Evolutionary conservation across 371 early-diverging fungal species (phyloP), one percentile per base, ranked within the genome.

Genomic region (Phascolomyces articulosus): DNA sequence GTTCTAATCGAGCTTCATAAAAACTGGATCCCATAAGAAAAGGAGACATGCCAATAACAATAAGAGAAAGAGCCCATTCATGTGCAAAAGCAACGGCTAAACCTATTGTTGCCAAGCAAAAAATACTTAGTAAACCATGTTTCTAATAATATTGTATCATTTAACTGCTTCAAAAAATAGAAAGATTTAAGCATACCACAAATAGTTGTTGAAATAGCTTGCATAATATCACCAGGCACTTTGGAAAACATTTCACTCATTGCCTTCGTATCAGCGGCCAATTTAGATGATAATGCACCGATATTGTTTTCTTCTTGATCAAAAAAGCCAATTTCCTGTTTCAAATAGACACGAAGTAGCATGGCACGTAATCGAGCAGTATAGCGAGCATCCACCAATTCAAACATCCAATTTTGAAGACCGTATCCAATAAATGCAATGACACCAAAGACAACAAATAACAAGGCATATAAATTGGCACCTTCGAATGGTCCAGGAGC

Each of bases 281-380:
- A 80, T 41, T 89, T 85, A 10, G 93, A 78, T 0, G 92, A 85
- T 41, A 95, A 74, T n/a, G 88, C 90, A 41, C 96, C 96, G 8
- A 89, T 85, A 38, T 81, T 83, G 78, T 95, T 85, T 40, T 84
- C 81, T 38, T 89, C 89, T 29, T 86, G 77, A 77, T 96, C 96
- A 74, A 92, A 96, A 73, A 83, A 96, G 3, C 78, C 89, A 59
- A 93, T 90, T 53, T 95, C 93, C 75, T 95, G 95, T n/a, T 78
- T 60, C 60, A 90, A 66, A 47, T 87, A 78, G 13, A 86, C 76
- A 18, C 69, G 64, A 74, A 92, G 91, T 0, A 82, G 49, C 58
- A 60, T 57, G 21, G 69, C 69, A 15, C 92, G 78, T 26, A 92
- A 60, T 21, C 87, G 81, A 15, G 70, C 68, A 3, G 90, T 88